Evolutionary conservation across 495 filamentous ascomycete species (phyloP).

Genomic region (Penicillium dipodomyicola): DNA sequence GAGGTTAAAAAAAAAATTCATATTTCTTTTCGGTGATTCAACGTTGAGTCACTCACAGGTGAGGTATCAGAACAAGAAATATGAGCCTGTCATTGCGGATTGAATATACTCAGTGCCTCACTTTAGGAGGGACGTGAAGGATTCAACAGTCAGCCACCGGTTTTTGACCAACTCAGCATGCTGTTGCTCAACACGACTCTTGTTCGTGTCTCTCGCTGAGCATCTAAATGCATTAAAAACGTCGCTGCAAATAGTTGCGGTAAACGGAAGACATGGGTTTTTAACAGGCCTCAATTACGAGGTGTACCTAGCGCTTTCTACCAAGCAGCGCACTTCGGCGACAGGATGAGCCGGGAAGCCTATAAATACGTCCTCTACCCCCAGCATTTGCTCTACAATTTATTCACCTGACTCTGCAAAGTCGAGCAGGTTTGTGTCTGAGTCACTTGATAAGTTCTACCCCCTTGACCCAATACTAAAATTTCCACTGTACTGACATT

Average conservation of each 20-base stretch:
- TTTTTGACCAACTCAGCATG: neutral
- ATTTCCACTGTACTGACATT: too few species aligned
- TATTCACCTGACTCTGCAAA: neutral
- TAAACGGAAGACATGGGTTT: constrained; percentile 1
- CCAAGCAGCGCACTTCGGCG: neutral
- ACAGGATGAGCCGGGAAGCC: neutral
- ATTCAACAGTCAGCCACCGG: neutral
- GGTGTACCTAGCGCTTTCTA: neutral
- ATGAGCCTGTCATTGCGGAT: neutral
- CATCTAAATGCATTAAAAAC: neutral
- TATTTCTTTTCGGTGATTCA: too few species aligned
- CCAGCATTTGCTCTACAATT: constrained; percentile 4
- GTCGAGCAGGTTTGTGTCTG: neutral
- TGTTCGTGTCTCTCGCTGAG: neutral
- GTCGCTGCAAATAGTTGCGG: neutral
- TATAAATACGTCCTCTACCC: neutral
- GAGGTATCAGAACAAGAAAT: too few species aligned
- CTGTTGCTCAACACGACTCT: neutral
- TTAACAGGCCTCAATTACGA: neutral
- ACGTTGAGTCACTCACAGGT: too few species aligned
- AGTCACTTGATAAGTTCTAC: too few species aligned
- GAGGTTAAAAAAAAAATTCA: too few species aligned
- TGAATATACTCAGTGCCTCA: neutral
- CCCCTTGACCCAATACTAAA: too few species aligned
- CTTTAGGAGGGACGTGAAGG: neutral